These are phyloP conservation scores for Benincasa hispida DNA, from an alignment of 306 rosid species.

Conservation along the genomic window DNA sequence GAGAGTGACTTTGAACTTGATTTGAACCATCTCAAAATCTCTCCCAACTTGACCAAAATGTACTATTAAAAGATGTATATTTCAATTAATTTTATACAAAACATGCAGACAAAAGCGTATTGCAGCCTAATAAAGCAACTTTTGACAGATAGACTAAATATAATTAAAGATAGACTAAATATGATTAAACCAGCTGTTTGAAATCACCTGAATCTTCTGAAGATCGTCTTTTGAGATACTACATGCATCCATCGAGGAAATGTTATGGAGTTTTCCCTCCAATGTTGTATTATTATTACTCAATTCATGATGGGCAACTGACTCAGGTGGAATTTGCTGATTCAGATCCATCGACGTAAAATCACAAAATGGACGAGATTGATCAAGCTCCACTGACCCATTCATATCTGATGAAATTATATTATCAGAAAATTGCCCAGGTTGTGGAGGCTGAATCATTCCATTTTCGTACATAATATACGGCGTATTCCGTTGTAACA, in stretches of 20 bases:
- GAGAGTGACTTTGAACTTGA: too few species aligned
- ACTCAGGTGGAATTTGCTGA: constrained; percentile 38
- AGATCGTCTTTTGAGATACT: constrained; percentile 49
- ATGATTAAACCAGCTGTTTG: neutral
- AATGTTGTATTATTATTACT: constrained; percentile 16
- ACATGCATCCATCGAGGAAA: constrained; percentile 21
- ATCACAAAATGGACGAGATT: constrained; percentile 16
- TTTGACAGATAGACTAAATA: neutral
- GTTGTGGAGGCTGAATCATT: constrained; percentile 22
- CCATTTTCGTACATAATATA: constrained; percentile 47
- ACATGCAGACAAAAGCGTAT: neutral
- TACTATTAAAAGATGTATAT: neutral
- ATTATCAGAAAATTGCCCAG: constrained; percentile 19
- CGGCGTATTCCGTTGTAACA: constrained; percentile 34
- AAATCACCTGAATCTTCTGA: constrained; percentile 65
- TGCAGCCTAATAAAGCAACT: neutral
- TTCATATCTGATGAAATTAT: constrained; percentile 37
- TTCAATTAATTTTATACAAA: neutral
- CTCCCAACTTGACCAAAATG: neutral
- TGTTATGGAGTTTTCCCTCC: constrained; percentile 24
- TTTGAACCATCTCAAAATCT: too few species aligned
- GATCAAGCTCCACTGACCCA: constrained; percentile 31
- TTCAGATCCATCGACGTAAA: constrained; percentile 53
- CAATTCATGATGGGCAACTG: constrained; percentile 25
- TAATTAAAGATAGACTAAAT: too few species aligned